Evolutionary conservation across 2,329 filamentous ascomycete species (phyloP), one percentile per base, ranked within the genome.

Genomic region (Sporothrix phasma): DNA sequence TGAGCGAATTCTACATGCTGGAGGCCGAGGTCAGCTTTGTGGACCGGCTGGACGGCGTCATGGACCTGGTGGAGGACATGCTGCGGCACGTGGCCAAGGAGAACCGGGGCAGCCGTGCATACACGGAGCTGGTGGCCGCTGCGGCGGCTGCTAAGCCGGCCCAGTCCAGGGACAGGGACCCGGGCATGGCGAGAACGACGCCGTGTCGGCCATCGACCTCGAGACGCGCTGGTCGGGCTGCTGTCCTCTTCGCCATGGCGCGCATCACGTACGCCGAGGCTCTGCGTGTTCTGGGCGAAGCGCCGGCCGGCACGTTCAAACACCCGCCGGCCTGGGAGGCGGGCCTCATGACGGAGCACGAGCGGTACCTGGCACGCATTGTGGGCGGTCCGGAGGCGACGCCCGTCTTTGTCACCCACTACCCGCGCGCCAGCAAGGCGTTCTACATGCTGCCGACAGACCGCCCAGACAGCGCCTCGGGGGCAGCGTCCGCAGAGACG

Each of bases 1-100:
- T 99, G 66, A 96, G 91, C 77, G 94, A 99, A 73, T 97, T 99
- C 72, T 97, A 97, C 77, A 97, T 99, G 94, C 83, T 99, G 2
- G 94, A 99, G 76, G 92, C 88, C 17, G 94, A 99, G 75, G 79
- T 92, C 73, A 88, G 86, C 71, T 96, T 96, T 73, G 83, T 88
- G 47, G 81, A 89, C 54, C 78, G 85, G 67, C 79, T 96, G 68
- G 77, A 82, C 34, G 78, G 82, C 29, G 80, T 99, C 69, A 94
- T 96, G 83, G 80, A 87, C 64, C 75, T 93, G n/a, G 83, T 91
- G 2, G 91, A 97, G 74, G 80, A 86, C 63, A 86, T 96, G 81
- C 79, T 97, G 60, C 84, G 84, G 47, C 78, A 78, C 73, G 68
- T 83, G 68, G 71, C 71, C 65, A 76, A 68, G 11, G 73, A 74